phyloP scores from a whole-genome alignment of 352 stramenopile species.

The Globisporangium takayamanum region DNA sequence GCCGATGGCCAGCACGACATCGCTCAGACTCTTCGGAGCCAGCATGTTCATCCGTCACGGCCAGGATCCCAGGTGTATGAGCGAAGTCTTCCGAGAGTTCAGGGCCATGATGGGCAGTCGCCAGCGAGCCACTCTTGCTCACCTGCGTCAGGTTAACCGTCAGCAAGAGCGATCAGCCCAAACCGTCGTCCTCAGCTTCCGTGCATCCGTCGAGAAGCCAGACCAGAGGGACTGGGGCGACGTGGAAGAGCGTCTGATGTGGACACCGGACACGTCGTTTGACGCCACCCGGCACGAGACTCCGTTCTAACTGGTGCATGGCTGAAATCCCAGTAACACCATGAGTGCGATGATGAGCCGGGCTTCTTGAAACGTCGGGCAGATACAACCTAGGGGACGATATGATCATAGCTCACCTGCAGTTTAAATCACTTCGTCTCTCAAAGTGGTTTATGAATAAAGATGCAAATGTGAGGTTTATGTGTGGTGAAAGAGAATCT shows the following conservation, averaged over 20 bases:
- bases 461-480: no score
- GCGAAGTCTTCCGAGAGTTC: constrained; percentile 20
- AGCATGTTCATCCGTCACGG: constrained; percentile 16
- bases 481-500: no score
- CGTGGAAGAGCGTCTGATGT: constrained; percentile 19
- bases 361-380: no score
- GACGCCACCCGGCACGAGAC: constrained; percentile 10
- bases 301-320: constrained; percentile 15
- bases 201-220: constrained; percentile 12
- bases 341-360: no score
- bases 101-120: constrained; percentile 15
- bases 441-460: no score
- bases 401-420: no score
- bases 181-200: constrained; percentile 19
- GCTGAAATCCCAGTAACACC: constrained; percentile 7
- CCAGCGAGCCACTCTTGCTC: not conserved
- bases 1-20: no score
- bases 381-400: no score
- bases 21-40: constrained; percentile 12
- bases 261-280: constrained; percentile 13
- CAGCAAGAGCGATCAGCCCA: constrained; percentile 28
- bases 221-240: constrained; percentile 29
- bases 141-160: constrained; percentile 24
- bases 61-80: constrained; percentile 25
- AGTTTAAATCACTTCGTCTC: no score